Base-by-base conservation (phyloP, 192 early-diverging fungal genomes). In the Umbelopsis isabellina region DNA sequence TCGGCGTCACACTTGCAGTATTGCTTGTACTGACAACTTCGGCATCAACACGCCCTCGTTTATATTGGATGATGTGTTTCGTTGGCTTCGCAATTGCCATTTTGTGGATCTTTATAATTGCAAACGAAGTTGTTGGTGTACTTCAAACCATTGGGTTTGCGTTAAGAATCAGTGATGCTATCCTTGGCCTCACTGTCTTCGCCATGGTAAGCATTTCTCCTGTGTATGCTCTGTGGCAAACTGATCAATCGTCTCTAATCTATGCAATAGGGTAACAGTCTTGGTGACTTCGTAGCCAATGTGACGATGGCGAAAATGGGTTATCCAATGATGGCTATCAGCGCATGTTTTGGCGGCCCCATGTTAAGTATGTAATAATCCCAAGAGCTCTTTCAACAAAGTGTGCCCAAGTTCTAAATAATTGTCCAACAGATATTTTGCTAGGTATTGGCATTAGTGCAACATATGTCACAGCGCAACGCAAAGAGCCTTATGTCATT, bases 221-320 rank as follows among this genome's bases (percentile, higher is more conserved):
- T 4, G 37, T 41, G 37, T 9, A 41, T 9, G 37, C 37, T 41
- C 3, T 2, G 6, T 41, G 6, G n/a, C n/a, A 4, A 41, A 4
- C 7, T 0, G 37, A 6, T 41, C 7, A 9, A 41, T 41, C 5
- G 0, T 5, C 37, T 41, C 37, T 41, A 41, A 41, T 6, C 37
- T 41, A 1, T 41, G 1, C 10, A 6, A 75, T 69, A 87, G 83
- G 91, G 92, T 18, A 91, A 93, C 74, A 91, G 91, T 68, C 76
- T 94, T 23, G 93, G 93, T 61, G 97, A 98, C 70, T 84, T 98
- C 67, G 91, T 97, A 23, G 95, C 97, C 12, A 97, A 98, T 74
- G 81, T 95, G 21, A 92, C 91, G 22, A 92, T 98, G 65, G 94
- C 97, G 3, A 86, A 83, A 68, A 91, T 94, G 91, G 95, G 96